These are phyloP conservation scores for Fusarium scirpi DNA, from an alignment of 2,329 filamentous ascomycete species.

Conservation along the genomic window DNA sequence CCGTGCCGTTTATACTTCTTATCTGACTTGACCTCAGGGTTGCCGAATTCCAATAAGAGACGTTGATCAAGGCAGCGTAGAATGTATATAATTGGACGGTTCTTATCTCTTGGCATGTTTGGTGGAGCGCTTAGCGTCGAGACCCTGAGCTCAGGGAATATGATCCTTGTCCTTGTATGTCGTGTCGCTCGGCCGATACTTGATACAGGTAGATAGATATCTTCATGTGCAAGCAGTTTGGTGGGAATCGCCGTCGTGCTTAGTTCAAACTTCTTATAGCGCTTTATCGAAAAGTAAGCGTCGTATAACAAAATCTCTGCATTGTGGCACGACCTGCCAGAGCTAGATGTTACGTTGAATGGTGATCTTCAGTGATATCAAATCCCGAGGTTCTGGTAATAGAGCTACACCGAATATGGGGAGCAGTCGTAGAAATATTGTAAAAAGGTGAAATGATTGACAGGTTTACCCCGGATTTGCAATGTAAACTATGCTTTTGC, in stretches of 20 bases:
- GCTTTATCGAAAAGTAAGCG: background rate
- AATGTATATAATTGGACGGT: constrained; percentile 43
- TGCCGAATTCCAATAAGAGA: constrained; percentile 28
- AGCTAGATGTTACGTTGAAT: background rate
- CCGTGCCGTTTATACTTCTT: constrained; percentile 32
- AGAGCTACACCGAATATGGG: background rate
- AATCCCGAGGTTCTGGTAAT: background rate
- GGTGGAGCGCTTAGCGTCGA: constrained; percentile 37
- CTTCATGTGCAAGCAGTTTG: background rate
- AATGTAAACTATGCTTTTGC: constrained; percentile 37
- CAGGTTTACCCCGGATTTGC: constrained; percentile 29
- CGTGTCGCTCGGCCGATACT: constrained; percentile 24
- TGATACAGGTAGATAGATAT: constrained; percentile 7
- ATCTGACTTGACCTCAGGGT: constrained; percentile 27
- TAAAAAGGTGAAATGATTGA: constrained; percentile 7
- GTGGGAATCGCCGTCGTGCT: background rate
- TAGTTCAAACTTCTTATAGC: background rate
- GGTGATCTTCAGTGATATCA: background rate
- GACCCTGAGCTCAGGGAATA: constrained; percentile 23
- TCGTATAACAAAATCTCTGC: background rate
- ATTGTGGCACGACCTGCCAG: background rate
- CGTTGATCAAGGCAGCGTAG: constrained; percentile 33
- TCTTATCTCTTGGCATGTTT: constrained; percentile 49
- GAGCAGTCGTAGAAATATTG: background rate
- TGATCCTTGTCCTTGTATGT: constrained; percentile 29